Conservation (phyloP, 2,329 filamentous ascomycete species). For the Cladosporium phlei region DNA sequence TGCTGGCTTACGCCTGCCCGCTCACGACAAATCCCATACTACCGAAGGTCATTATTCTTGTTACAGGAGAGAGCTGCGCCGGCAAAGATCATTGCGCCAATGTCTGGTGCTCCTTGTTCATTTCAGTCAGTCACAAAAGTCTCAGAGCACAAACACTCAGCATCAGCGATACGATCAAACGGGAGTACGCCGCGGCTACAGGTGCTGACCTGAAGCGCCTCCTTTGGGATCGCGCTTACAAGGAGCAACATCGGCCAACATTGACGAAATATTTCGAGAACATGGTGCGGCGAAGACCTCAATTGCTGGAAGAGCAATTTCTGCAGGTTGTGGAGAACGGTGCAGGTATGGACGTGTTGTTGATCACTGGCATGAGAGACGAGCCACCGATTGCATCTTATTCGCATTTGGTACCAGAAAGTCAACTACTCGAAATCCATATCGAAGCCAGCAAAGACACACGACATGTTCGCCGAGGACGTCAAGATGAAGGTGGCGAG, state of each 20-base stretch:
- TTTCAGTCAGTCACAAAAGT: conserved; percentile 29
- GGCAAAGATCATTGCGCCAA: conserved; percentile 59
- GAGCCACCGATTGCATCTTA: conserved; percentile 51
- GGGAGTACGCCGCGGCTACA: conserved; percentile 49
- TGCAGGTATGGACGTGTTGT: conserved; percentile 48
- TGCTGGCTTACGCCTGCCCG: background rate
- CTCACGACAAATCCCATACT: conserved; percentile 44
- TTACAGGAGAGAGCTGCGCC: conserved; percentile 51
- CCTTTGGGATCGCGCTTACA: conserved; percentile 53
- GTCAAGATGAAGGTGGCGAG: background rate
- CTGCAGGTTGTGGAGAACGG: conserved; percentile 41
- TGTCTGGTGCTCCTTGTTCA: conserved; percentile 45
- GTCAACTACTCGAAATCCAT: conserved; percentile 51
- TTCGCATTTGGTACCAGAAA: conserved; percentile 51
- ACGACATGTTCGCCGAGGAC: background rate
- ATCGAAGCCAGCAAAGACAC: conserved; percentile 40
- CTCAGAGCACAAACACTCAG: conserved; percentile 43
- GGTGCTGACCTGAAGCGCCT: conserved; percentile 48
- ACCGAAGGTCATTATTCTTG: conserved; percentile 52
- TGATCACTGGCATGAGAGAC: conserved; percentile 62
- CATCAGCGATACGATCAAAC: conserved; percentile 57
- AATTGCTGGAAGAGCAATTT: conserved; percentile 50
- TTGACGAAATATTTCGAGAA: conserved; percentile 50
- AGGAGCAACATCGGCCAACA: conserved; percentile 54
- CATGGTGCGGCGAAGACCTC: conserved; percentile 28